Percentiles rank a stretch among this genome's conserved stretches.
These are phyloP conservation scores for Juglanconis oblonga DNA, from an alignment of 2,329 filamentous ascomycete species.

Conservation along the genomic window DNA sequence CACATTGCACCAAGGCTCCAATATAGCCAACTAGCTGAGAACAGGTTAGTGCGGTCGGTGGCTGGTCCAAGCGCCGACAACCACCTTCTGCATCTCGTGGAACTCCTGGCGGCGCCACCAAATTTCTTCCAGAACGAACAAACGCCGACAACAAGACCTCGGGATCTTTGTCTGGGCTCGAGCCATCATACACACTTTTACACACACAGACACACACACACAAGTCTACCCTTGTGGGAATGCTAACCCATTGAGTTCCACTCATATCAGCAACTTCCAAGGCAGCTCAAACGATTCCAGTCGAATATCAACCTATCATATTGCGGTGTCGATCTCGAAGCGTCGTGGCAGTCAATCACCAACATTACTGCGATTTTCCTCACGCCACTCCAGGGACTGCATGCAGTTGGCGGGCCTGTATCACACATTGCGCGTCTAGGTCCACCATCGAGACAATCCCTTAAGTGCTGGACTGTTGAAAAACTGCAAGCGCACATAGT, in stretches of 20 bases:
- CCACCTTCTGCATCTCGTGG: not conserved
- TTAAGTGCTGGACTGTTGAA: not conserved
- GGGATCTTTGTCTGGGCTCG: not conserved
- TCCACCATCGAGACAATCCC: not conserved
- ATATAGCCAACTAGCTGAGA: too few species aligned
- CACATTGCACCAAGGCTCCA: not conserved
- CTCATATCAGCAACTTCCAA: too few species aligned
- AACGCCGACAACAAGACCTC: not conserved
- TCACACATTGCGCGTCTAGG: constrained; percentile 2
- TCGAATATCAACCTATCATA: too few species aligned
- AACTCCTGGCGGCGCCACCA: not conserved
- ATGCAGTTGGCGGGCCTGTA: constrained; percentile 10
- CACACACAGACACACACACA: too few species aligned
- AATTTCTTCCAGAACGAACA: constrained; percentile 6
- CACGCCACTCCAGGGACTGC: not conserved
- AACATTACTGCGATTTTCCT: not conserved
- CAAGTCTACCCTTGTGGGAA: too few species aligned
- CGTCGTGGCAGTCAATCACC: not conserved
- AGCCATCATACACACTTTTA: too few species aligned
- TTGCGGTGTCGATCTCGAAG: too few species aligned
- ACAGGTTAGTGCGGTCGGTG: not conserved
- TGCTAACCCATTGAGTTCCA: too few species aligned
- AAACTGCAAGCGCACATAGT: not conserved
- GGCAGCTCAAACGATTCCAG: too few species aligned
- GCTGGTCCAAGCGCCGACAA: constrained; percentile 12